Evolutionary conservation across 768 basidiomycete species (phyloP).

Genomic region (Russula virescens): DNA sequence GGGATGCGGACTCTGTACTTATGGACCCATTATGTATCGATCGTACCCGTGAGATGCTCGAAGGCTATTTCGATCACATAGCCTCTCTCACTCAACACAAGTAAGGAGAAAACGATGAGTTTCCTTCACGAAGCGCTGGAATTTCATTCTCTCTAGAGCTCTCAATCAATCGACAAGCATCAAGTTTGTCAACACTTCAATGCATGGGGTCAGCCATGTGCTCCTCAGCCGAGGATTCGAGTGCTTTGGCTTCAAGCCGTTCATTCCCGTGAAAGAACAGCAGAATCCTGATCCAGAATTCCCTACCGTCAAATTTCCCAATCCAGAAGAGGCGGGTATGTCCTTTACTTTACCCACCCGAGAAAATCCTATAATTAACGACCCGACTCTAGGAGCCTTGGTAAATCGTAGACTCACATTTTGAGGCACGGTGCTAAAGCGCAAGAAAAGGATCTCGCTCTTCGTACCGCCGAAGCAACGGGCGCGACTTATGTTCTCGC

Average conservation of each 20-base stretch:
- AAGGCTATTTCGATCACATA: conserved; percentile 49
- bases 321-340: conserved; percentile 85
- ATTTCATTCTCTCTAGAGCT: conserved; percentile 24
- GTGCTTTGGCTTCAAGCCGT: conserved; percentile 52
- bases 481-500: conserved; percentile 66
- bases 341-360: not conserved
- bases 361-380: not conserved
- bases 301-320: conserved; percentile 79
- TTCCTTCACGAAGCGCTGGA: not conserved
- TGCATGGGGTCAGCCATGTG: conserved; percentile 82
- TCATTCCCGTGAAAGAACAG: conserved; percentile 60
- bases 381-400: conserved; percentile 24
- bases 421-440: not conserved
- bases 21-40: conserved; percentile 47
- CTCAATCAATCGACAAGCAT: conserved; percentile 38
- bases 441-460: conserved; percentile 57
- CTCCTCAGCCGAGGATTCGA: conserved; percentile 56
- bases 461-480: conserved; percentile 50
- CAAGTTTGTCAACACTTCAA: conserved; percentile 79
- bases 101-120: not conserved
- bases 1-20: conserved; percentile 34
- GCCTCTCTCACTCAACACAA: conserved; percentile 27
- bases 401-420: conserved; percentile 16
- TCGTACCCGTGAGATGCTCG: conserved; percentile 51
- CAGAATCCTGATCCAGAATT: conserved; percentile 77